Evolutionary conservation across 805 yeast species (phyloP).

Genomic region (Candida boleticola): DNA sequence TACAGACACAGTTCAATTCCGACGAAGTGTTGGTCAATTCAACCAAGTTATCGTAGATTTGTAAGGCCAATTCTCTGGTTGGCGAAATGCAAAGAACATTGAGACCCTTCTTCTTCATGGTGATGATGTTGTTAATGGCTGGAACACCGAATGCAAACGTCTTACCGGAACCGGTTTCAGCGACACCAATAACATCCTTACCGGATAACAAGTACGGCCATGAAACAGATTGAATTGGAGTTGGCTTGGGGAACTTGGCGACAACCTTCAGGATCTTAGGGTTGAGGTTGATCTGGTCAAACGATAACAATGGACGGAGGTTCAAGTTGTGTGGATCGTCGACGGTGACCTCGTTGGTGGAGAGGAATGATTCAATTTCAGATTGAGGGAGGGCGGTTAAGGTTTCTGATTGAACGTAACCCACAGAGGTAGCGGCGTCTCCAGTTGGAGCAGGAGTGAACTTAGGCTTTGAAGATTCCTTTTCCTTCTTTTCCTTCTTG

Average conservation of each 20-base stretch:
- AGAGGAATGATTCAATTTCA: slow-evolving; percentile 61
- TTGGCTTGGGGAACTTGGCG: slow-evolving; percentile 79
- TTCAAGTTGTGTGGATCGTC: slow-evolving; percentile 61
- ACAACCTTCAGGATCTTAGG: slow-evolving; percentile 58
- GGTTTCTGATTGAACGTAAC: slow-evolving; percentile 39
- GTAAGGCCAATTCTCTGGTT: slow-evolving; percentile 95
- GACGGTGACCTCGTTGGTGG: slow-evolving; percentile 72
- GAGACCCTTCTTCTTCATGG: slow-evolving; percentile 48
- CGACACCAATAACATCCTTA: slow-evolving; percentile 92
- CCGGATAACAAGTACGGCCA: slow-evolving; percentile 87
- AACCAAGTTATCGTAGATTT: slow-evolving; percentile 80
- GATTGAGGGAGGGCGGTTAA: slow-evolving; percentile 44
- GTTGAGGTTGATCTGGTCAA: slow-evolving; percentile 56
- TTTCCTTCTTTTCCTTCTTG: slow-evolving; percentile 15
- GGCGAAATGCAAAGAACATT: slow-evolving; percentile 89
- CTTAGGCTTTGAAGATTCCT: slow-evolving; percentile 10
- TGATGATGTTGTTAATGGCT: slow-evolving; percentile 71
- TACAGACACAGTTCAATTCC: slow-evolving; percentile 66
- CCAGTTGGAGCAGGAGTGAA: slow-evolving; percentile 9
- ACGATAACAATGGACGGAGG: slow-evolving; percentile 68
- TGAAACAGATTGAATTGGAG: slow-evolving; percentile 91
- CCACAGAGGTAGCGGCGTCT: slow-evolving; percentile 11
- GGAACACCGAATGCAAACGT: slow-evolving; percentile 98
- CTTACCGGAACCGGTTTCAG: slow-evolving; percentile 98
- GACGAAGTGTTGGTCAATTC: slow-evolving; percentile 59